Evolutionary conservation across 495 filamentous ascomycete species (phyloP).

Genomic region (Wilcoxina mikolae): DNA sequence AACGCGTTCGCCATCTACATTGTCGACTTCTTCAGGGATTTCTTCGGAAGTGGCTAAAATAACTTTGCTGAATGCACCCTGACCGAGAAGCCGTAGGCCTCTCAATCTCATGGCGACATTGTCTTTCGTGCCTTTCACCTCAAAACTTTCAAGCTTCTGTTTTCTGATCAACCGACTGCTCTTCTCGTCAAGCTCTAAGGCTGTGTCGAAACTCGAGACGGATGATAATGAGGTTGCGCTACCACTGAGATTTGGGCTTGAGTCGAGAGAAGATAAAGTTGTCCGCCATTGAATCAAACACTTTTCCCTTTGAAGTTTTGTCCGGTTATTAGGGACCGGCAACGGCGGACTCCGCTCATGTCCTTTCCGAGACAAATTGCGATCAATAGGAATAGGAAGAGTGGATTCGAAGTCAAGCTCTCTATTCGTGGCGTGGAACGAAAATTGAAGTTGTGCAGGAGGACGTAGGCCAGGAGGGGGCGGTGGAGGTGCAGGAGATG

Average conservation of each 20-base stretch:
- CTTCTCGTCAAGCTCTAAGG: slow-evolving; percentile 10
- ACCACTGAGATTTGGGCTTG: slow-evolving; percentile 27
- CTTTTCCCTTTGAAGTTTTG: slow-evolving; percentile 43
- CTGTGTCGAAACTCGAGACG: slow-evolving; percentile 24
- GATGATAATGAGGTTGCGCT: slow-evolving; percentile 31
- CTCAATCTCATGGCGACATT: slow-evolving; percentile 51
- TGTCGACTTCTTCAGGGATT: slow-evolving; percentile 29
- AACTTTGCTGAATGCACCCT: slow-evolving; percentile 91
- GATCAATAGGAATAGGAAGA: background rate
- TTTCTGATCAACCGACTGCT: slow-evolving; percentile 24
- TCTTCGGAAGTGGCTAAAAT: slow-evolving; percentile 60
- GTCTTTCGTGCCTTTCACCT: slow-evolving; percentile 44
- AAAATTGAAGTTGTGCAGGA: slow-evolving; percentile 1
- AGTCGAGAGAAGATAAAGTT: slow-evolving; percentile 32
- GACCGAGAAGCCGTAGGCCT: slow-evolving; percentile 64
- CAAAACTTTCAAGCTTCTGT: slow-evolving; percentile 42
- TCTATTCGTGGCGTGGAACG: background rate
- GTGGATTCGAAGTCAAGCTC: slow-evolving; percentile 4
- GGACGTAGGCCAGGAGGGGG: too few relatives aligned
- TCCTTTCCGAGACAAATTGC: slow-evolving; percentile 3
- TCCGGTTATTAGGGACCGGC: slow-evolving; percentile 33
- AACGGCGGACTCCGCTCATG: slow-evolving; percentile 9
- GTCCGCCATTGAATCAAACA: slow-evolving; percentile 39
- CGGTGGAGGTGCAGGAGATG: too few relatives aligned
- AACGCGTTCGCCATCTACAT: slow-evolving; percentile 29